Base-by-base conservation (phyloP, 2,329 filamentous ascomycete species). In the Alternaria gaisen region DNA sequence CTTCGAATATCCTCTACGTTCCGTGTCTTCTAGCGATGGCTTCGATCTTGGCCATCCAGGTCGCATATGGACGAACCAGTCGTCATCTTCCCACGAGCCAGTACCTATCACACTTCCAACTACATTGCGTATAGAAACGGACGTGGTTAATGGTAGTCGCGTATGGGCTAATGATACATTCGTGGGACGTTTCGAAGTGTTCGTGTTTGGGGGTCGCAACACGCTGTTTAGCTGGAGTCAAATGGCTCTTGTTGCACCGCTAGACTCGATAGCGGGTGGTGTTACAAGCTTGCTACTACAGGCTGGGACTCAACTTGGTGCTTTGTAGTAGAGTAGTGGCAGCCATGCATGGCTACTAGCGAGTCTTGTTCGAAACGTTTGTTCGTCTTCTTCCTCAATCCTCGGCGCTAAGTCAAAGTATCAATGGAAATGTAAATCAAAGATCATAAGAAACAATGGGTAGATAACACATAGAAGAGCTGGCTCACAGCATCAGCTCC, bases 161-260 rank as follows among this genome's bases (percentile, higher is more conserved):
- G 83, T 82, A 0, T 86, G 83, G 82, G 63, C 85, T 0, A 68
- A 84, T 57, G 80, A 77, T 8, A 47, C 63, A 0, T 85, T 86
- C 47, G 77, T 64, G 1, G 85, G 85, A 0, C 71, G 85, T 10
- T 86, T 86, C 53, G 84, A 87, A 63, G 84, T 86, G 0, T 85
- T 84, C 60, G 81, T 87, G 1, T 86, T 80, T 64, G 84, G 84
- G 0, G 85, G 85, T 2, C 78, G 77, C 32, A 86, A 87, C 57
- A 81, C 77, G 8, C 59, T 81, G 48, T 83, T 85, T 47, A 85
- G 83, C 32, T 86, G 84, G 85, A 85, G 81, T 61, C 84, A 85
- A 69, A 87, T 86, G 84, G 84, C 84, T 1, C 82, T 86, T 66
- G 84, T 85, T 12, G 84, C 84, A 9, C 84, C 84, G 0, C 57